Percentiles rank a stretch among this genome's conserved stretches.
Evolutionary conservation across 176 grass and related monocot genomes (phyloP).

Genomic region (Triticum timopheevii): DNA sequence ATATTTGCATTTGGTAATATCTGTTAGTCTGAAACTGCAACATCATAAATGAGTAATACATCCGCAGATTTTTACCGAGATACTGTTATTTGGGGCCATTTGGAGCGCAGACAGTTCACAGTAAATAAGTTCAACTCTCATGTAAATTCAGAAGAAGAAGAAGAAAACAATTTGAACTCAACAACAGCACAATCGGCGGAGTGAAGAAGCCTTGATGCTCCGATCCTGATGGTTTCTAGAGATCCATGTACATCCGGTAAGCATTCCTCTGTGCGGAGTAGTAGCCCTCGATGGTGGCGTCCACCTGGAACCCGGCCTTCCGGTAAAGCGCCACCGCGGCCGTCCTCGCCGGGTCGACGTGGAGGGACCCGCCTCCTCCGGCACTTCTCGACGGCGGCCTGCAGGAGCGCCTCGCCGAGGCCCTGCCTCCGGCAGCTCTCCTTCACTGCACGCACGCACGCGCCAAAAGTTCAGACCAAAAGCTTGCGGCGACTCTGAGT

Average conservation of each 20-base stretch:
- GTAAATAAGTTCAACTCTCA: not conserved
- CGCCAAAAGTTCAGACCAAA: not conserved
- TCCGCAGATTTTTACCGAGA: not conserved
- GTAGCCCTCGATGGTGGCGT: conserved; percentile 59
- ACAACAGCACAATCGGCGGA: not conserved
- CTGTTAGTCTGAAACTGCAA: not conserved
- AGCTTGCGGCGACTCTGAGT: not conserved
- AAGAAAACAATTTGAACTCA: not conserved
- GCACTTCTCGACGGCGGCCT: conserved; percentile 66
- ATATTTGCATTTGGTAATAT: not conserved
- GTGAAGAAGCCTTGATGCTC: not conserved
- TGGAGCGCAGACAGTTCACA: not conserved
- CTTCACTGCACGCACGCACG: conserved; percentile 51
- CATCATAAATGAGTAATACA: not conserved
- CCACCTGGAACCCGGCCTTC: conserved; percentile 78
- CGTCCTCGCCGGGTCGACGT: conserved; percentile 74
- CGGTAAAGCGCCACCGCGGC: conserved; percentile 69
- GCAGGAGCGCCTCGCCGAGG: conserved; percentile 75
- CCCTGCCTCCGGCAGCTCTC: conserved; percentile 80
- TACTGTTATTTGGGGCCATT: not conserved
- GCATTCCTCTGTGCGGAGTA: conserved; percentile 73
- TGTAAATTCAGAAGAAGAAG: no score
- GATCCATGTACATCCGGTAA: conserved; percentile 89
- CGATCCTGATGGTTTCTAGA: conserved; percentile 27
- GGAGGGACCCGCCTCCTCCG: conserved; percentile 63